Percentiles rank a stretch among this genome's conserved stretches.
These are phyloP conservation scores for Coemansia sp. DNA, from an alignment of 192 early-diverging fungal genomes.

Conservation along the genomic window DNA sequence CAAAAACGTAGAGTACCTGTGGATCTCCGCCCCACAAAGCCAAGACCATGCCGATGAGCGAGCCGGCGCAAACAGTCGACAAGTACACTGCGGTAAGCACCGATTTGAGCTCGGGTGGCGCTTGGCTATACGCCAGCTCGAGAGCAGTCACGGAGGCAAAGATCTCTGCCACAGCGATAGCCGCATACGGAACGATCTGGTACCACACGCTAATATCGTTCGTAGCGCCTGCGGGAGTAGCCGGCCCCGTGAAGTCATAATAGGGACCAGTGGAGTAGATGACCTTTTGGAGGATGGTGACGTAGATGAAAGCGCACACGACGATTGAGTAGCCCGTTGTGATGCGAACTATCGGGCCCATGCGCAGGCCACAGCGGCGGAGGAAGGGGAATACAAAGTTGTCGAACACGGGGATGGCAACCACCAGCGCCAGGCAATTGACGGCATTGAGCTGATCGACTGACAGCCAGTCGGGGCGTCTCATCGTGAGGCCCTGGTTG, in stretches of 20 bases:
- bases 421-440: conserved; percentile 63
- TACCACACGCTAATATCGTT: conserved; percentile 60
- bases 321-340: conserved; percentile 64
- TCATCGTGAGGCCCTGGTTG: conserved; percentile 60
- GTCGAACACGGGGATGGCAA: conserved; percentile 71
- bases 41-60: conserved; percentile 44
- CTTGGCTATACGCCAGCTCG: conserved; percentile 67
- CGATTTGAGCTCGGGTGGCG: conserved; percentile 62
- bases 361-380: conserved; percentile 47
- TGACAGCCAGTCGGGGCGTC: conserved; percentile 52
- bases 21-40: conserved; percentile 55
- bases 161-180: conserved; percentile 63
- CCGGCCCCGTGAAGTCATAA: conserved; percentile 46
- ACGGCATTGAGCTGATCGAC: conserved; percentile 68
- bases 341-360: conserved; percentile 66
- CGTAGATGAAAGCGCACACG: conserved; percentile 59
- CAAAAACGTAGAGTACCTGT: conserved; percentile 59
- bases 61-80: conserved; percentile 57
- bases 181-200: conserved; percentile 59
- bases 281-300: conserved; percentile 59
- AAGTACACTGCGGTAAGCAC: conserved; percentile 66
- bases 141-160: conserved; percentile 69
- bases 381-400: conserved; percentile 59
- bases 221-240: neutral
- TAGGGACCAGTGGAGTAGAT: conserved; percentile 60